A percentile compares a stretch with the other conserved stretches of the same genome.
Evolutionary conservation across 139 green algal genomes (phyloP).

Genomic region (Chlorella sorokiniana): DNA sequence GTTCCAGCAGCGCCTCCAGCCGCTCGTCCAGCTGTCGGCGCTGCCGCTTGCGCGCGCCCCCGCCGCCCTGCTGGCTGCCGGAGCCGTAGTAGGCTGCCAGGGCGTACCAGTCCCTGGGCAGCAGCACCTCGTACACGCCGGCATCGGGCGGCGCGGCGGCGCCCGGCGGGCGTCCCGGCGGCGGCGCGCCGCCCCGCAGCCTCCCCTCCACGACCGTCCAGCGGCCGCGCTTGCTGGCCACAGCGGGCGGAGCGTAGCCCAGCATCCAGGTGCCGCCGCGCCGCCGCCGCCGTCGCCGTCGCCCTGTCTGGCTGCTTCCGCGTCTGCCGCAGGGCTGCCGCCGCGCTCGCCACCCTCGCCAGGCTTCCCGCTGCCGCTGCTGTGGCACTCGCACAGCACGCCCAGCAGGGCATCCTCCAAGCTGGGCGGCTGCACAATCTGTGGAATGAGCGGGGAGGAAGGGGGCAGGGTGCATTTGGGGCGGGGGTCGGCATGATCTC

Average conservation of each 20-base stretch:
- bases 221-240: slow-evolving; percentile 58
- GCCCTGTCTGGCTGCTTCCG: neutral
- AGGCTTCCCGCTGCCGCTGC: neutral
- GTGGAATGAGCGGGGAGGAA: neutral
- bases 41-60: slow-evolving; percentile 6
- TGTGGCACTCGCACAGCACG: slow-evolving; percentile 60
- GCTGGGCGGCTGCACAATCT: slow-evolving; percentile 35
- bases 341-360: neutral
- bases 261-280: slow-evolving; percentile 32
- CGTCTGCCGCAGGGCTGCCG: neutral
- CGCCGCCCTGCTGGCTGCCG: neutral
- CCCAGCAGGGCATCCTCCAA: slow-evolving; percentile 44
- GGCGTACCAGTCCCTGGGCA: slow-evolving; percentile 36
- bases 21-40: neutral
- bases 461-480: too few species aligned
- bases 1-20: neutral
- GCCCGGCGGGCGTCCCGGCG: slow-evolving; percentile 15
- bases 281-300: neutral
- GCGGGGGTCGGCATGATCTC: neutral
- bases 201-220: slow-evolving; percentile 46
- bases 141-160: slow-evolving; percentile 8
- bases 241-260: slow-evolving; percentile 34
- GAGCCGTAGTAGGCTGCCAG: slow-evolving; percentile 41
- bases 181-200: neutral
- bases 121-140: slow-evolving; percentile 42